These are phyloP conservation scores for Candida dajiaensis DNA, from an alignment of 805 yeast species.

Conservation along the genomic window DNA sequence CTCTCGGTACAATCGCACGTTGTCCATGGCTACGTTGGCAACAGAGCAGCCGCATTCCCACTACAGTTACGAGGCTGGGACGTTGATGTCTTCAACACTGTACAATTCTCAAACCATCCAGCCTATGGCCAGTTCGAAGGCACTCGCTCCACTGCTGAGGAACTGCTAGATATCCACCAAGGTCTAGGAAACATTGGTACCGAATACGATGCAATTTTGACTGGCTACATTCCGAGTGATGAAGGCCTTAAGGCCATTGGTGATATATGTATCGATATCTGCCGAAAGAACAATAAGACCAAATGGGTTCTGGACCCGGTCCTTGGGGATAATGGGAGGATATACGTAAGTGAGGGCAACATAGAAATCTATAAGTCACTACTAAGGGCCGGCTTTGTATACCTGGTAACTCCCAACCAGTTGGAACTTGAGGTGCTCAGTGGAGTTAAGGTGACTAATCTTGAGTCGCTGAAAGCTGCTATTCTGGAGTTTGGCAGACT, in stretches of 20 bases:
- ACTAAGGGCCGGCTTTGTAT: constrained; percentile 37
- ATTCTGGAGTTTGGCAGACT: constrained; percentile 34
- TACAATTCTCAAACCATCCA: constrained; percentile 87
- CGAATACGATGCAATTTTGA: constrained; percentile 58
- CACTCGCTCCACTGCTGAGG: constrained; percentile 37
- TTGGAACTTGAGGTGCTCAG: constrained; percentile 63
- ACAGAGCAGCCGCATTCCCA: constrained; percentile 86
- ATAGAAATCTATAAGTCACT: constrained; percentile 46
- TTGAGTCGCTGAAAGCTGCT: constrained; percentile 33
- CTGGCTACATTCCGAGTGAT: constrained; percentile 74
- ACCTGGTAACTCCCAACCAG: constrained; percentile 65
- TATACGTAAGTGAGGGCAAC: constrained; percentile 63
- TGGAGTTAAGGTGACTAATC: constrained; percentile 35
- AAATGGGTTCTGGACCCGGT: constrained; percentile 85
- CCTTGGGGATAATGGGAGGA: constrained; percentile 80
- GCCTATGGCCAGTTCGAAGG: constrained; percentile 76
- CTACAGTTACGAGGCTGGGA: constrained; percentile 87
- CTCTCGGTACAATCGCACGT: constrained; percentile 84
- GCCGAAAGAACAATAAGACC: constrained; percentile 23
- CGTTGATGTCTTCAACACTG: constrained; percentile 84
- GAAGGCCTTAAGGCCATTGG: constrained; percentile 48
- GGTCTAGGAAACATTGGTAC: constrained; percentile 49
- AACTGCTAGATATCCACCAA: constrained; percentile 41
- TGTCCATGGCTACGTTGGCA: constrained; percentile 94
- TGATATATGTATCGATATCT: constrained; percentile 31